Conservation (phyloP, 169 alveolate species). For the Plasmodium inui region DNA sequence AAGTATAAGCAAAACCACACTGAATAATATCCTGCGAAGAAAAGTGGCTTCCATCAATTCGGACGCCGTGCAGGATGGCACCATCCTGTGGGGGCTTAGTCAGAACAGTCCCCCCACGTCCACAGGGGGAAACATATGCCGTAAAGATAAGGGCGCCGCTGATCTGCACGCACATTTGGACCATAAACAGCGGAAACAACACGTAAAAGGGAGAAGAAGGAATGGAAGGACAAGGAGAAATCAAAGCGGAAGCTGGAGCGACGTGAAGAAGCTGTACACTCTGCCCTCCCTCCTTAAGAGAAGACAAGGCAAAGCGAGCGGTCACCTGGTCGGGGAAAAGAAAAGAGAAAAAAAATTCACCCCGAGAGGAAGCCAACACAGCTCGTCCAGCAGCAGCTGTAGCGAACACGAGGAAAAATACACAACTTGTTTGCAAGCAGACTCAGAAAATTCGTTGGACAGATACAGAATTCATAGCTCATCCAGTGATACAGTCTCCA, state of each 20-base stretch:
- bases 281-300: slow-evolving; percentile 45
- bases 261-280: slow-evolving; percentile 27
- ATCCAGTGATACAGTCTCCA: background rate
- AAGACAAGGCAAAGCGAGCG: background rate
- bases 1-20: slow-evolving; percentile 18
- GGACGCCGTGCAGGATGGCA: background rate
- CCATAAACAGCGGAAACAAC: background rate
- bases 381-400: background rate
- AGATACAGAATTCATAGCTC: background rate
- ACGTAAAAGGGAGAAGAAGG: background rate
- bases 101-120: background rate
- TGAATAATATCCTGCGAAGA: slow-evolving; percentile 19
- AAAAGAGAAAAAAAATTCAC: background rate
- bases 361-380: background rate
- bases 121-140: background rate
- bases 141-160: background rate
- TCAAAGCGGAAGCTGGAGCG: background rate
- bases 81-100: background rate
- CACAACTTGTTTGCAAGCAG: background rate
- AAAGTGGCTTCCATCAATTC: background rate
- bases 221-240: background rate
- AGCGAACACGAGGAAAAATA: background rate
- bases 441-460: background rate
- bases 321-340: background rate
- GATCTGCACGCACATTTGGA: background rate